These are phyloP conservation scores for Carex sylvatica DNA, from an alignment of 202 grass and related monocot genomes.

Conservation along the genomic window DNA sequence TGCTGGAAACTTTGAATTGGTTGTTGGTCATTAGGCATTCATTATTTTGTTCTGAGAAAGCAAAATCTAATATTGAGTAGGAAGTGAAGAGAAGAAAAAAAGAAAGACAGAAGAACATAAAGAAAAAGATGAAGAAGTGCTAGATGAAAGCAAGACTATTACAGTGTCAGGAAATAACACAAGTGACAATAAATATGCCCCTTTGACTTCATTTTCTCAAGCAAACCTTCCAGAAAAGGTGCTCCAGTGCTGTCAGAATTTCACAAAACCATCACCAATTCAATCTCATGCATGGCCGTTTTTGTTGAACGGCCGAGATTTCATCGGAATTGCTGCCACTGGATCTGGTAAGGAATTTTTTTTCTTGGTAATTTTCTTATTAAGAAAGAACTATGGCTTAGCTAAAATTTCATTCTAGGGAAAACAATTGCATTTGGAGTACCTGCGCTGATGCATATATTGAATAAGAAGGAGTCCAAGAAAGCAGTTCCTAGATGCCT, in stretches of 20 bases:
- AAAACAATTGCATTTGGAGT: conserved; percentile 95
- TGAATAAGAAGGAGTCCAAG: conserved; percentile 56
- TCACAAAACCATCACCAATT: conserved; percentile 75
- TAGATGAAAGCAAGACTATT: conserved; percentile 29
- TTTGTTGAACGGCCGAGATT: conserved; percentile 82
- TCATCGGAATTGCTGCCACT: conserved; percentile 92
- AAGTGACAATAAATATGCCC: conserved; percentile 56
- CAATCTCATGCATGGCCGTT: conserved; percentile 87
- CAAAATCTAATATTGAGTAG: background rate
- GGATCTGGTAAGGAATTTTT: conserved; percentile 61
- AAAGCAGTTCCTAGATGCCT: conserved; percentile 70
- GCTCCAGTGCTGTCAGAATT: conserved; percentile 81
- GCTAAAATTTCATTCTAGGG: conserved; percentile 38
- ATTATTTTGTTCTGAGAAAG: background rate
- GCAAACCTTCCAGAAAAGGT: conserved; percentile 59
- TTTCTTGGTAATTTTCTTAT: background rate
- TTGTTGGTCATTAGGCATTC: background rate
- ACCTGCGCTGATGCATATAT: conserved; percentile 78
- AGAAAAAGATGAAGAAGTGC: conserved; percentile 24
- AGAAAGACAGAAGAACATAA: conserved; percentile 22
- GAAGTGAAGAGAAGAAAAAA: conserved; percentile 21
- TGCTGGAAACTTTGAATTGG: background rate
- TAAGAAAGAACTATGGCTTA: background rate
- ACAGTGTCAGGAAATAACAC: conserved; percentile 62
- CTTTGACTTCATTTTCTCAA: conserved; percentile 56